Evolutionary conservation across 768 basidiomycete genomes (phyloP), one percentile per base, ranked within the genome.

Genomic region (Amanita rubescens): DNA sequence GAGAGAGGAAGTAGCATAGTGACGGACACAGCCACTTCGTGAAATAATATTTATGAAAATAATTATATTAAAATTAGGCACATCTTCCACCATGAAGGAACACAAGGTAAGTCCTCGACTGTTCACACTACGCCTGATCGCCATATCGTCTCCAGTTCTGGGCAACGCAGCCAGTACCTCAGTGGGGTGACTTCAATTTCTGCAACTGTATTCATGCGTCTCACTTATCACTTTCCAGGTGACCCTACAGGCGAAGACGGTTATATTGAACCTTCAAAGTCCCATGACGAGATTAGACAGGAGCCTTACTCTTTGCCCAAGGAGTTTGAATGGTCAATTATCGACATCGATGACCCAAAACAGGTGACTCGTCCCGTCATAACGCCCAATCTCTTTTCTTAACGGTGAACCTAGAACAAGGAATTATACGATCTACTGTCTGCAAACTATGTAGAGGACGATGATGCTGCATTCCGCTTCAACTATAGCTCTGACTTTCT

Each of bases 161-260:
- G 96, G 82, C 75, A 32, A 98, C 95, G 5, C 96, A 99, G 67
- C 96, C 96, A 3, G 96, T 99, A 6, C 89, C 92, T n/a, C 91
- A 94, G 63, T 69, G 82, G 52, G 88, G 89, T 84, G 62, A 60
- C 67, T 50, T 33, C 27, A 10, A 22, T 6, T 20, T 37, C 45
- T 19, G 7, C 27, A 30, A 20, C 42, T 24, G 41, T 5, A 24
- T 10, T 15, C 17, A 37, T 17, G 11, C 30, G 53, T 7, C 24
- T 35, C 34, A 47, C 42, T 24, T 24, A 20, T 27, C 37, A 33
- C 54, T 51, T 15, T 56, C 15, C 48, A 91, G 84, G 82, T 22
- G 83, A 88, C 60, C 81, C 73, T 11, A 17, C 49, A 24, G 58
- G 76, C 14, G 82, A 82, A 55, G 94, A 97, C 65, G 94, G 95